Evolutionary conservation across 495 filamentous ascomycete species (phyloP), one percentile per base, ranked within the genome.

Genomic region (Aspergillus asperescens): DNA sequence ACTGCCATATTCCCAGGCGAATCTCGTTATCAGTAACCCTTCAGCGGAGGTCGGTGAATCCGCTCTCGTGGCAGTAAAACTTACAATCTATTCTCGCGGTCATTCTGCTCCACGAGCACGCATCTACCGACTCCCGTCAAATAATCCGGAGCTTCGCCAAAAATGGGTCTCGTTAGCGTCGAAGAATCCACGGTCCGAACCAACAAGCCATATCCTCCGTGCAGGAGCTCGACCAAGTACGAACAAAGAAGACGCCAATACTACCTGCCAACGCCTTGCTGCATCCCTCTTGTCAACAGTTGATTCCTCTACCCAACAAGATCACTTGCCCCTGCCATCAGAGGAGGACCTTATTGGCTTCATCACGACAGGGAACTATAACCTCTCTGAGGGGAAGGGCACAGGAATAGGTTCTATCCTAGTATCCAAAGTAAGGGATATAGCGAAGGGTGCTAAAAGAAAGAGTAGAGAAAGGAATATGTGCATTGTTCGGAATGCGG

Each of bases 281-380:
- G 65, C 71, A 29, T 76, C 77, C 3, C 71, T 88, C 7, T 49
- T 82, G 25, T 57, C 67, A 2, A 57, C 60, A 1, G 38, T 39
- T n/a, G 16, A 40, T 10, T 45, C 56, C 54, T 53, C 70, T 52
- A 59, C 74, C 64, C 71, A 68, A 5, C 61, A 75, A 18, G 76
- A 76, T 0, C 81, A 88, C 52, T 81, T 88, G 0, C 62, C 79
- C 1, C 81, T 88, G 5, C 93, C 93, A 0, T 67, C 71, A 1
- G 86, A 87, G 54, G 76, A 79, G 12, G 89, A 96, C 61, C 72
- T 96, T 24, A 86, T 98, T 32, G 93, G 93, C 0, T 98, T 95
- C 63, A 84, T 96, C 18, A 96, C 90, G 19, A 87, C 84, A 2
- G 93, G 92, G 2, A 85, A 87, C 44, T 96, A 85, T 56, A 87